phyloP scores from a whole-genome alignment of 108 stramenopile genomes.

The Skeletonema tropicum region DNA sequence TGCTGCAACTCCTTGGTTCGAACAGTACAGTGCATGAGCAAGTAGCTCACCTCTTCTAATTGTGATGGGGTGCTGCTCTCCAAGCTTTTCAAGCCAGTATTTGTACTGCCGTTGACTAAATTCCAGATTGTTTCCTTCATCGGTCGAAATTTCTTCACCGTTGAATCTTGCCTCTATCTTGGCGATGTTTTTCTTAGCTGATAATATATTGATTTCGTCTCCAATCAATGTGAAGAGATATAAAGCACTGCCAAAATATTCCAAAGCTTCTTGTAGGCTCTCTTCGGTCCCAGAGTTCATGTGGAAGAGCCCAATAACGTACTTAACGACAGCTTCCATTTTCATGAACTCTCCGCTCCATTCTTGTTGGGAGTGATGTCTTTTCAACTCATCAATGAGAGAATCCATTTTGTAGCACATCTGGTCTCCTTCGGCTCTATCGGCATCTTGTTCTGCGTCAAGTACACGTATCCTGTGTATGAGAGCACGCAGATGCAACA shows the following conservation, averaged over 20 bases:
- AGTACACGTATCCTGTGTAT: background rate
- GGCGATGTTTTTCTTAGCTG: background rate
- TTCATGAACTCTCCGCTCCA: background rate
- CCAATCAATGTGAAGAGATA: background rate
- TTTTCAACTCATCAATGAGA: slow-evolving; percentile 1
- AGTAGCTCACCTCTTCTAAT: background rate
- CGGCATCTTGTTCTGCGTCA: background rate
- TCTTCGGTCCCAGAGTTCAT: background rate
- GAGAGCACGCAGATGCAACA: background rate
- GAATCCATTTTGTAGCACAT: background rate
- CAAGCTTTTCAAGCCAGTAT: background rate
- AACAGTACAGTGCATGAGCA: background rate
- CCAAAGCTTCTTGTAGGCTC: background rate
- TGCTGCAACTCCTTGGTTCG: background rate
- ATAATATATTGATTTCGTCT: background rate
- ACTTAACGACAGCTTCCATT: background rate
- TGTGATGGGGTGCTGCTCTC: background rate
- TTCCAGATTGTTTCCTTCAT: background rate
- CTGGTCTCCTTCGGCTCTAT: background rate
- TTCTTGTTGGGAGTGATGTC: background rate
- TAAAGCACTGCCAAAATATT: slow-evolving; percentile 1
- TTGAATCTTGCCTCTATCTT: background rate
- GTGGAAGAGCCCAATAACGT: background rate
- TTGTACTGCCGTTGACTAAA: background rate
- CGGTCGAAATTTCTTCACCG: background rate